Evolutionary conservation across 352 stramenopile genomes (phyloP).

Genomic region (Pythium folliculosum): DNA sequence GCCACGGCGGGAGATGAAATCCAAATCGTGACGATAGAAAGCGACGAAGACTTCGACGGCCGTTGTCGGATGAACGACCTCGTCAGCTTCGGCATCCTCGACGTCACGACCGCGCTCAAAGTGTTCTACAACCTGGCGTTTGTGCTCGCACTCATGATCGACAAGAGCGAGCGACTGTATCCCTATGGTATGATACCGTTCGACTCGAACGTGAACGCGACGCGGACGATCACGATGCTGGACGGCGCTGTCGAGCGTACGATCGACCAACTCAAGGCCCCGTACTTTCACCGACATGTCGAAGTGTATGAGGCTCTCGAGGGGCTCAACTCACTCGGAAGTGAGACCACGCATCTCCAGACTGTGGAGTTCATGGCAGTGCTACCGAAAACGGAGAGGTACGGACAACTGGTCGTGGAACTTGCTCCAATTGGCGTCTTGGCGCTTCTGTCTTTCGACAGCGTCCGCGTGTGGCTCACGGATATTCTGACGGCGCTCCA

Average conservation of each 20-base stretch:
- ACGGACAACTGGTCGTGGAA: not conserved
- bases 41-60: not conserved
- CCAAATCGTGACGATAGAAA: constrained; percentile 19
- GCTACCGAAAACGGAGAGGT: too few relatives aligned
- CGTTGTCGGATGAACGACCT: not conserved
- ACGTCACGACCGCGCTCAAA: not conserved
- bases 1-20: constrained; percentile 10
- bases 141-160: not conserved
- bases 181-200: not conserved
- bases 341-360: not conserved
- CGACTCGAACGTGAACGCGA: not conserved
- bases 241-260: not conserved
- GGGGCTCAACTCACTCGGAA: not conserved
- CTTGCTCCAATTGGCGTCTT: not conserved
- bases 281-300: not conserved
- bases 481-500: constrained; percentile 25
- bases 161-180: not conserved
- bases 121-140: not conserved
- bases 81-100: not conserved
- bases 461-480: constrained; percentile 4
- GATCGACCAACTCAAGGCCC: not conserved
- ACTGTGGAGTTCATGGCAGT: not conserved
- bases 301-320: not conserved
- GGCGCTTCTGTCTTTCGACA: not conserved
- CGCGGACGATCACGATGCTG: not conserved